phyloP scores from a whole-genome alignment of 2,329 filamentous ascomycete species.

The Pseudocercospora pini-densiflorae region DNA sequence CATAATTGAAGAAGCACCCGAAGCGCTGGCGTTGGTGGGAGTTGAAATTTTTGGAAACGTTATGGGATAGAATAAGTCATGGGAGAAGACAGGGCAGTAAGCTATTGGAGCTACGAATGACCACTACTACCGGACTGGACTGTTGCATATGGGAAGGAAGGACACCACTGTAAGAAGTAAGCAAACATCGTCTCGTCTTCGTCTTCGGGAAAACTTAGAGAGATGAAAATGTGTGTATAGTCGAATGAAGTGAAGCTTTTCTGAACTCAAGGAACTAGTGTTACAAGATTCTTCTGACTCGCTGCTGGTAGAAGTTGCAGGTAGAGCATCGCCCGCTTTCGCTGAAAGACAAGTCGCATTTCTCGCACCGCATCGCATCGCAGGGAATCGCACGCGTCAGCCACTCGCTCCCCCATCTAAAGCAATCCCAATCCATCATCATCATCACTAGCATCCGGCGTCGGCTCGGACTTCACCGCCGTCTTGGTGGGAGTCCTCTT shows the following conservation, averaged over 20 bases:
- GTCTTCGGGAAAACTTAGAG: not conserved
- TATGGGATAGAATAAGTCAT: not conserved
- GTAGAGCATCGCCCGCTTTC: too few relatives aligned
- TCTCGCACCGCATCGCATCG: not conserved
- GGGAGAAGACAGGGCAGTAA: not conserved
- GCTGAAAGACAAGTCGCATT: too few relatives aligned
- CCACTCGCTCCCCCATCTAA: not conserved
- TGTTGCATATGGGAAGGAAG: slow-evolving; percentile 4
- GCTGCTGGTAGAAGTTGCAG: too few relatives aligned
- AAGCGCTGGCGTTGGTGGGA: slow-evolving; percentile 9
- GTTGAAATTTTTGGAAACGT: not conserved
- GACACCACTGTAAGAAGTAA: slow-evolving; percentile 2
- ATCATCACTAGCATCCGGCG: slow-evolving; percentile 1
- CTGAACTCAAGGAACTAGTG: not conserved
- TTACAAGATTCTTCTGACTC: too few relatives aligned
- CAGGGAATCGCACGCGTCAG: not conserved
- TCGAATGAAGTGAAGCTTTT: not conserved
- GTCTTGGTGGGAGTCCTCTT: not conserved
- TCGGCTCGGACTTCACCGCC: slow-evolving; percentile 8
- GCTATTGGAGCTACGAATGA: slow-evolving; percentile 4
- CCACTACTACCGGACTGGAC: not conserved
- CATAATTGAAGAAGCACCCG: slow-evolving; percentile 4
- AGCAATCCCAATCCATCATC: slow-evolving; percentile 3
- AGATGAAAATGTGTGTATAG: slow-evolving; percentile 2
- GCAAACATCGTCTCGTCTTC: not conserved